Base-by-base conservation (phyloP, 495 filamentous ascomycete species). In the Articulospora tetracladia region DNA sequence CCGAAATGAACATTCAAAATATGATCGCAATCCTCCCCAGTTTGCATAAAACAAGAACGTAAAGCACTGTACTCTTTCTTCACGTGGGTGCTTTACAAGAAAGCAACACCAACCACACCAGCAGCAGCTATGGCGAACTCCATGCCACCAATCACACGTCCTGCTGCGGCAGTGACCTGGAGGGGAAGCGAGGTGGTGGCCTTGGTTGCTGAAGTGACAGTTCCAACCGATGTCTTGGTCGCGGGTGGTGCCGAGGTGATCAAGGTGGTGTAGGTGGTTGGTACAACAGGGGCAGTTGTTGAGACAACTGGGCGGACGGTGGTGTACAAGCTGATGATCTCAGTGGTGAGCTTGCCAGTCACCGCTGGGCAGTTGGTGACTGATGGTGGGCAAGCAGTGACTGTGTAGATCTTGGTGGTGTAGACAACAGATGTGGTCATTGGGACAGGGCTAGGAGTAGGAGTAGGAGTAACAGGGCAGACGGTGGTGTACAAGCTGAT, bases 201-300 rank as follows among this genome's bases (percentile, higher is more conserved):
- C 49, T 58, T 57, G 32, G 44, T 41, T 44, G 46, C 4, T 13
- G 34, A 24, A 13, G 36, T 17, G 27, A 28, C 27, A 20, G 59
- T 56, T 41, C 46, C 53, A 20, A 48, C 28, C 13, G 60, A 3
- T 3, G 53, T 23, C 17, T 30, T 57, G 57, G n/a, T 25, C 6
- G 50, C 30, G 58, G 15, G 13, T 1, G n/a, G 15, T 1, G 27
- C 12, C 2, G 7, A 15, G 10, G 51, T 44, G 8, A 47, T 12
- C 22, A 28, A 26, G 17, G 44, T 51, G 49, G 84, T 86, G 55
- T 79, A 72, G 64, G 76, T 72, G 55, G 73, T 85, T 88, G 25
- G 76, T 78, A 85, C 28, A 19, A 44, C 10, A 85, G 72, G 51
- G 83, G 85, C 11, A 81, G 28, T 28, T 39, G 20, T 25, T 48